Evolutionary conservation across 108 stramenopile species (phyloP).

Genomic region (Asterionellopsis glacialis): DNA sequence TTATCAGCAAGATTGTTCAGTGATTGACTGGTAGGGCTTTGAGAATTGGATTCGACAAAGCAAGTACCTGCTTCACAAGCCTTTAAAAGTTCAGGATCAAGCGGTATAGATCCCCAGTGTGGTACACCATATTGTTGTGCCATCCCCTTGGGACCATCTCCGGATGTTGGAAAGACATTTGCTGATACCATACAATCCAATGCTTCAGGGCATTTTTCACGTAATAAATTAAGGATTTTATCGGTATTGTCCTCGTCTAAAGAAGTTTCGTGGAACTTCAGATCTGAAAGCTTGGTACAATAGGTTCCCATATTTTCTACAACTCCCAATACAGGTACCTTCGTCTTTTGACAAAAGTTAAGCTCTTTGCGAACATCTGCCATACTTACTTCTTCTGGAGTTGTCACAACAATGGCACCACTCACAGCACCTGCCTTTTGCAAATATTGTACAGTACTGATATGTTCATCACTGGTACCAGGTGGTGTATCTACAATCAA

Average conservation of each 20-base stretch:
- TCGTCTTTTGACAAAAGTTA: slow-evolving; percentile 97
- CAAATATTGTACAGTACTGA: slow-evolving; percentile 95
- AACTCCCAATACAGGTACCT: slow-evolving; percentile 90
- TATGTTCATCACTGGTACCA: slow-evolving; percentile 99
- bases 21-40: slow-evolving; percentile 47
- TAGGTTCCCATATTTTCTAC: slow-evolving; percentile 97
- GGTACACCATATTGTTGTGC: slow-evolving; percentile 83
- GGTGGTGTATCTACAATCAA: slow-evolving; percentile 98
- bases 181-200: slow-evolving; percentile 53
- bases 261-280: slow-evolving; percentile 44
- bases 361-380: slow-evolving; percentile 98
- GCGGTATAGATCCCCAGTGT: slow-evolving; percentile 86
- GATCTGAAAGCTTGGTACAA: slow-evolving; percentile 47
- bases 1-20: slow-evolving; percentile 55
- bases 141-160: slow-evolving; percentile 85
- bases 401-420: slow-evolving; percentile 97
- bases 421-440: slow-evolving; percentile 68
- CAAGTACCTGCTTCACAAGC: slow-evolving; percentile 89
- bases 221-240: slow-evolving; percentile 44
- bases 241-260: slow-evolving; percentile 48
- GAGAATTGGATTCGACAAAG: slow-evolving; percentile 56
- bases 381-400: slow-evolving; percentile 97
- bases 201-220: slow-evolving; percentile 76
- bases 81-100: slow-evolving; percentile 91
- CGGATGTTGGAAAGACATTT: slow-evolving; percentile 73